phyloP scores from a whole-genome alignment of 345 rosid species.

The Ricinus communis region DNA sequence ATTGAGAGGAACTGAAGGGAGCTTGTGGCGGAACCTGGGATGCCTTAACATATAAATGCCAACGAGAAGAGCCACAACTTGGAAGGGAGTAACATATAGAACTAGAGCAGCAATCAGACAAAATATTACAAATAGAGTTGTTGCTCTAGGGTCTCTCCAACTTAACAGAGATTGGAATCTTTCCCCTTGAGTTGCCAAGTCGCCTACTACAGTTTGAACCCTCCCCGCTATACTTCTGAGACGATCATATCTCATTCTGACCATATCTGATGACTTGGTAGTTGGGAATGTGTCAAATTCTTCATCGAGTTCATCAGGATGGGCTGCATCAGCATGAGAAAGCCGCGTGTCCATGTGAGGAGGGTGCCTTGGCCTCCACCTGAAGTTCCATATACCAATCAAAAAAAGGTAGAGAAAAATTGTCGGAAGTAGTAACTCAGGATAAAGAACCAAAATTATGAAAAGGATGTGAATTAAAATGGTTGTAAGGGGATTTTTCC shows the following conservation, averaged over 20 bases:
- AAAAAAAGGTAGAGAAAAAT: conserved; percentile 33
- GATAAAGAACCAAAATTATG: conserved; percentile 32
- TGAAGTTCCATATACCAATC: conserved; percentile 31
- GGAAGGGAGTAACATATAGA: conserved; percentile 34
- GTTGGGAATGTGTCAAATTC: conserved; percentile 34
- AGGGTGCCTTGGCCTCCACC: conserved; percentile 31
- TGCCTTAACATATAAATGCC: conserved; percentile 30
- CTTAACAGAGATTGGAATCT: conserved; percentile 33
- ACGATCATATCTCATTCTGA: conserved; percentile 31
- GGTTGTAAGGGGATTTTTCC: conserved; percentile 36
- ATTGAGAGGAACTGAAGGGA: conserved; percentile 34
- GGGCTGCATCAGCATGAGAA: conserved; percentile 27
- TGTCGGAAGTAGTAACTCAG: conserved; percentile 33
- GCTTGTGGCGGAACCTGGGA: conserved; percentile 34
- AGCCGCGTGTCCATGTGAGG: conserved; percentile 33
- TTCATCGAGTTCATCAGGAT: conserved; percentile 35
- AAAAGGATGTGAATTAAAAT: conserved; percentile 31
- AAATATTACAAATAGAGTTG: conserved; percentile 29
- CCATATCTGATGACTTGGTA: conserved; percentile 23
- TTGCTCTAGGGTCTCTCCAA: conserved; percentile 38
- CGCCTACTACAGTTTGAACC: conserved; percentile 34
- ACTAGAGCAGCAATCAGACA: conserved; percentile 30
- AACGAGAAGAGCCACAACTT: conserved; percentile 24
- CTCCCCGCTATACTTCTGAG: conserved; percentile 33
- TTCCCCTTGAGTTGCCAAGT: conserved; percentile 36